Evolutionary conservation across 2,329 filamentous ascomycete genomes (phyloP).

Genomic region (Neophaeococcomyces aloes): DNA sequence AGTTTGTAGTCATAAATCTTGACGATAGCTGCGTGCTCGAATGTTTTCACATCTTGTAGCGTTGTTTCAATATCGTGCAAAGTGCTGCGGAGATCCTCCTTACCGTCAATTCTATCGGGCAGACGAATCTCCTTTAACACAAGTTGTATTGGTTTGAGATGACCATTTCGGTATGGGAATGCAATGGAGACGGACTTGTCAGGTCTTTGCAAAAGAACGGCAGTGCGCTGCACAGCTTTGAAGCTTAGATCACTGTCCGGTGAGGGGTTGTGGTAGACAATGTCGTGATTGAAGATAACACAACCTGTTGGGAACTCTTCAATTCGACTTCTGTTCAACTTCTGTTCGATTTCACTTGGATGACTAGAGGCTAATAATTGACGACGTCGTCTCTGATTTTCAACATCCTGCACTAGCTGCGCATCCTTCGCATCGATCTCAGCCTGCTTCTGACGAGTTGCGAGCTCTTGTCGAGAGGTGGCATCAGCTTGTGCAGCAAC

Average conservation of each 20-base stretch:
- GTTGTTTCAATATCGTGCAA: constrained; percentile 66
- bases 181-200: constrained; percentile 55
- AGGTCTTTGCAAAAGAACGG: constrained; percentile 53
- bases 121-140: constrained; percentile 63
- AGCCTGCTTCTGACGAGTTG: constrained; percentile 7
- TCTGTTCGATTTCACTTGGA: not conserved
- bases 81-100: constrained; percentile 59
- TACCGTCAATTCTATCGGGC: constrained; percentile 46
- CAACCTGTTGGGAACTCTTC: constrained; percentile 17
- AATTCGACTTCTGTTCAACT: constrained; percentile 6
- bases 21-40: constrained; percentile 67
- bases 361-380: constrained; percentile 14
- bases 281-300: constrained; percentile 34
- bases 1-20: constrained; percentile 78
- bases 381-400: constrained; percentile 11
- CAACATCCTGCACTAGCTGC: constrained; percentile 16
- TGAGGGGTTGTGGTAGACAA: constrained; percentile 50
- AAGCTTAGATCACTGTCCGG: constrained; percentile 55
- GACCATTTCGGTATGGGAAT: constrained; percentile 53
- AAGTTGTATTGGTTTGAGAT: constrained; percentile 50
- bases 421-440: constrained; percentile 7
- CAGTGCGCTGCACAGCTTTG: constrained; percentile 59
- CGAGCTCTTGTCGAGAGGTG: constrained; percentile 10
- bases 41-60: constrained; percentile 62
- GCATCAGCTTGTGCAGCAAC: constrained; percentile 11